These are phyloP conservation scores for Malus hybrid DNA, from an alignment of 331 rosid genomes.

Conservation along the genomic window DNA sequence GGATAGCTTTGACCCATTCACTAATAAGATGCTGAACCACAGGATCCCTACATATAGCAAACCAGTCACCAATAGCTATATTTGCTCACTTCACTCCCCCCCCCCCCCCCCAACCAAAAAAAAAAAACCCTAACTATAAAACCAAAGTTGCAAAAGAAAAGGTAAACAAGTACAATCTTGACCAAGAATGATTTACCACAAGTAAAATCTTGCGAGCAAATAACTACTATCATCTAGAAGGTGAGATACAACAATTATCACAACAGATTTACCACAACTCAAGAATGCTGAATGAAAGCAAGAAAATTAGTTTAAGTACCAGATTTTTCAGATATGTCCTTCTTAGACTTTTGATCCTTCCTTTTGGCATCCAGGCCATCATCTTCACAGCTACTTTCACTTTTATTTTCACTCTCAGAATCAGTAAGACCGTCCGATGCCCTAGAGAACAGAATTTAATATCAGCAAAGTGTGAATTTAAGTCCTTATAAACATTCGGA, in stretches of 20 bases:
- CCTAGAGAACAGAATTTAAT: conserved; percentile 31
- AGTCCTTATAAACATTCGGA: neutral
- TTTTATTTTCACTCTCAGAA: conserved; percentile 56
- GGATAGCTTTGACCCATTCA: neutral
- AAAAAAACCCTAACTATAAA: neutral
- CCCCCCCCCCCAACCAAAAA: neutral
- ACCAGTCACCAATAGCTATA: neutral
- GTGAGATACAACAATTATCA: neutral
- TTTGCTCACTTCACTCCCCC: neutral
- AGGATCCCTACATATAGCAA: neutral
- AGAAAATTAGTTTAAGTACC: conserved; percentile 31
- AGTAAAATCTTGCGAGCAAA: neutral
- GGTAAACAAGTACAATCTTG: neutral
- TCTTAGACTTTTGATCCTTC: conserved; percentile 37
- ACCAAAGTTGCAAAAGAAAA: neutral
- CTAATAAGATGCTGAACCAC: neutral
- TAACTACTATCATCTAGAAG: neutral
- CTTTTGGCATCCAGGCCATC: conserved; percentile 33
- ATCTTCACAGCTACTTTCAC: conserved; percentile 34
- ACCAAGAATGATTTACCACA: neutral
- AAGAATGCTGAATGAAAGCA: neutral
- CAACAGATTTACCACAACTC: neutral
- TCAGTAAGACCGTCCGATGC: conserved; percentile 43
- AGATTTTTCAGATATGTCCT: conserved; percentile 29
- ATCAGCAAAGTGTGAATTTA: neutral